phyloP scores from a whole-genome alignment of 441 rosid genomes.

The Syzygium syzygioides region DNA sequence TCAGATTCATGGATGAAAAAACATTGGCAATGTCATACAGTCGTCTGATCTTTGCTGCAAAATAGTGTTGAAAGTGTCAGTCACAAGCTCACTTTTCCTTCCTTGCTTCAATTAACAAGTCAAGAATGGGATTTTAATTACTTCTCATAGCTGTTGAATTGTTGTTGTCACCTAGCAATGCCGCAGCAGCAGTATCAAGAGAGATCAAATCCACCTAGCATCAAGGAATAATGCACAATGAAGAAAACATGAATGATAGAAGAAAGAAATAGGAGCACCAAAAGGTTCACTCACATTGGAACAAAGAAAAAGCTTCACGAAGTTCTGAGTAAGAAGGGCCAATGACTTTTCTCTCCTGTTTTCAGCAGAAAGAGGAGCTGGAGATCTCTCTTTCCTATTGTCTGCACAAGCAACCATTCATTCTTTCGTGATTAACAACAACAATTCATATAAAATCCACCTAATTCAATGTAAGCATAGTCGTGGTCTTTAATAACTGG shows the following conservation, averaged over 20 bases:
- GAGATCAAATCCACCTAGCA: conserved; percentile 54
- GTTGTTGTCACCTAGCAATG: conserved; percentile 52
- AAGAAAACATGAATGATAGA: neutral
- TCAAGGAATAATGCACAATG: neutral
- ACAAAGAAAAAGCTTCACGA: conserved; percentile 84
- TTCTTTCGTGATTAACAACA: neutral
- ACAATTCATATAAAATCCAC: neutral
- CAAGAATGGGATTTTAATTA: conserved; percentile 19
- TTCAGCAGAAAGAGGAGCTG: conserved; percentile 21
- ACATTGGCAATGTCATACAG: conserved; percentile 89
- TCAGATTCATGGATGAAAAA: conserved; percentile 63
- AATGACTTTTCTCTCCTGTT: conserved; percentile 68
- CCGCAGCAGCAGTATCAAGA: conserved; percentile 60
- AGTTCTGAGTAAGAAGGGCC: conserved; percentile 76
- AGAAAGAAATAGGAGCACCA: conserved; percentile 1
- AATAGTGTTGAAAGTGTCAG: conserved; percentile 7
- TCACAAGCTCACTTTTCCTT: neutral
- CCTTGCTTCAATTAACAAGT: neutral
- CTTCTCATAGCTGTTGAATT: conserved; percentile 66
- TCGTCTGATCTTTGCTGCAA: conserved; percentile 85
- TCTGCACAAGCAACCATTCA: neutral
- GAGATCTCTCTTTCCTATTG: neutral
- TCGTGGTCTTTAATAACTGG: neutral
- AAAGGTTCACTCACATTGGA: conserved; percentile 46
- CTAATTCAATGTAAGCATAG: neutral